A percentile compares a stretch with the other conserved stretches of the same genome.
Conservation (phyloP, 1,139 yeast genomes). For the Suhomyces wounanorum region DNA sequence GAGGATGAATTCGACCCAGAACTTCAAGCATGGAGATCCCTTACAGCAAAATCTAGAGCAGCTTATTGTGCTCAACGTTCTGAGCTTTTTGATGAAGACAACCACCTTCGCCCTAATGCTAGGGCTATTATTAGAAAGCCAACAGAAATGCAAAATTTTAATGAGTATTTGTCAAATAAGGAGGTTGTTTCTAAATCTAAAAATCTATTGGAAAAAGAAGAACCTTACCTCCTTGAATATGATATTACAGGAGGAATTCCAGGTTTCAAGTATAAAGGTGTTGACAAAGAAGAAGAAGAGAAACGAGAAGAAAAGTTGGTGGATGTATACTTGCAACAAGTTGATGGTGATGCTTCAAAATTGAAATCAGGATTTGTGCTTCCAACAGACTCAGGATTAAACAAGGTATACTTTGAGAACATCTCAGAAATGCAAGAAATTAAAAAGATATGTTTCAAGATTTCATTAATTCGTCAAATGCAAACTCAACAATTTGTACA, state of each 20-base stretch:
- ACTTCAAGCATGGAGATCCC: conserved; percentile 73
- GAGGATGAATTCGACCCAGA: conserved; percentile 36
- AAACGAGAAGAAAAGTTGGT: conserved; percentile 52
- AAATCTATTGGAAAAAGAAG: conserved; percentile 58
- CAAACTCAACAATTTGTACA: conserved; percentile 81
- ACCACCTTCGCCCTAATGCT: conserved; percentile 61
- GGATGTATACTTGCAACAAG: conserved; percentile 37
- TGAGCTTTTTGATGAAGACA: conserved; percentile 58
- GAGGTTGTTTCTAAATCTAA: conserved; percentile 44
- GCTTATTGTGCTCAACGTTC: conserved; percentile 72
- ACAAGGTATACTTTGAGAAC: conserved; percentile 61
- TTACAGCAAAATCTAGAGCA: conserved; percentile 79
- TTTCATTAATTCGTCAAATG: conserved; percentile 86
- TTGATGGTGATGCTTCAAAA: conserved; percentile 30
- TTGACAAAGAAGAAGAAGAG: conserved; percentile 50
- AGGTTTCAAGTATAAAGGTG: conserved; percentile 55
- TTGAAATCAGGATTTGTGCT: conserved; percentile 34
- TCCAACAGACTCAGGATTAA: conserved; percentile 56
- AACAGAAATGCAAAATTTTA: conserved; percentile 58
- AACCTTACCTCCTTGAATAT: conserved; percentile 77
- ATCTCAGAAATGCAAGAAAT: conserved; percentile 84
- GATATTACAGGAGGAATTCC: conserved; percentile 85
- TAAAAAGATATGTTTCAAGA: conserved; percentile 83
- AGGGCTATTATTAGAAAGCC: conserved; percentile 68
- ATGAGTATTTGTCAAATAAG: conserved; percentile 47